These are phyloP conservation scores for Pseudocercospora fuligena DNA, from an alignment of 2,329 filamentous ascomycete species.

Conservation along the genomic window DNA sequence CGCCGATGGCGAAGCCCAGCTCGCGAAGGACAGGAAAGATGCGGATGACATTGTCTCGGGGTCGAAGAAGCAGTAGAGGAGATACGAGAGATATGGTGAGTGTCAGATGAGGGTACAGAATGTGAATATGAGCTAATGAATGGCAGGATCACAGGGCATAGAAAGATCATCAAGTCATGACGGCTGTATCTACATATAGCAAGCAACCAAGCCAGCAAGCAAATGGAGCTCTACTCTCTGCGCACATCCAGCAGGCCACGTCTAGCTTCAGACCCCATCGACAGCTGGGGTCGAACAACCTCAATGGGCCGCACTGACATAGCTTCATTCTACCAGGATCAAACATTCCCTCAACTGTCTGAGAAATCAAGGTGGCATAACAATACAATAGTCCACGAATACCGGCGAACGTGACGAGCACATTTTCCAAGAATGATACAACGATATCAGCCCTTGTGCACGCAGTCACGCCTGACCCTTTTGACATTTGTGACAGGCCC, in stretches of 20 bases:
- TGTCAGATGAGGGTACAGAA: not conserved
- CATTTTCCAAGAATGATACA: too few relatives aligned
- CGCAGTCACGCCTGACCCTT: too few relatives aligned
- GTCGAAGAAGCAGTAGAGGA: conserved; percentile 23
- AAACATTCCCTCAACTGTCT: not conserved
- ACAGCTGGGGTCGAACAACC: not conserved
- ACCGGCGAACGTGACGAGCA: too few relatives aligned
- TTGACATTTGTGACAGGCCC: too few relatives aligned
- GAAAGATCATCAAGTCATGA: not conserved
- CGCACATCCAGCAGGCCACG: not conserved
- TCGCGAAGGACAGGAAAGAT: conserved; percentile 40
- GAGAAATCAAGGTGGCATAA: not conserved
- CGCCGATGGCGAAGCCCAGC: conserved; percentile 34
- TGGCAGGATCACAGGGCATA: not conserved
- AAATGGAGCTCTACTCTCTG: not conserved
- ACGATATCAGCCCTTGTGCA: too few relatives aligned
- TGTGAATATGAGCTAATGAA: not conserved
- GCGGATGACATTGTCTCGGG: conserved; percentile 28
- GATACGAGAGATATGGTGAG: not conserved
- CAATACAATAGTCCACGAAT: too few relatives aligned
- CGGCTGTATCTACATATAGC: not conserved
- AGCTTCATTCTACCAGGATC: not conserved
- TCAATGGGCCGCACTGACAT: not conserved
- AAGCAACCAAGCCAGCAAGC: not conserved
- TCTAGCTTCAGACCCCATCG: not conserved